A percentile compares a stretch with the other conserved stretches of the same genome.
Evolutionary conservation across 2,329 filamentous ascomycete genomes (phyloP).

Genomic region (Calonectria naviculata): DNA sequence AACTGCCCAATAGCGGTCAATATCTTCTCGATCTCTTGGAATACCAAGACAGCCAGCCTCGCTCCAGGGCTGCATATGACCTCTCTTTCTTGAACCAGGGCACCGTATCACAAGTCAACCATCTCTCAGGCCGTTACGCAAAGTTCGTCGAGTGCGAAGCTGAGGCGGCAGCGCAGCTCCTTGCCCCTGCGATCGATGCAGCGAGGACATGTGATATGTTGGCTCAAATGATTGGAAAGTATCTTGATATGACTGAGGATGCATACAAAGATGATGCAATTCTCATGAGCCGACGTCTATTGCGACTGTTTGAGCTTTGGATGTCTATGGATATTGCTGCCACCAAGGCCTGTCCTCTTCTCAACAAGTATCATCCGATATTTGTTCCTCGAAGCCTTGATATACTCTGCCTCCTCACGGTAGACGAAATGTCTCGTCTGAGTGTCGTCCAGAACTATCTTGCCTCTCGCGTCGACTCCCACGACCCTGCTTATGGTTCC

Average conservation of each 20-base stretch:
- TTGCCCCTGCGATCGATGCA: not conserved
- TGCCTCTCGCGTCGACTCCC: slow-evolving; percentile 26
- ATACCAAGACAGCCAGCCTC: slow-evolving; percentile 9
- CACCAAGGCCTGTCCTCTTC: slow-evolving; percentile 53
- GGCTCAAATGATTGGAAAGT: not conserved
- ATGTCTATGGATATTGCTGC: slow-evolving; percentile 63
- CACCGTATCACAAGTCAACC: slow-evolving; percentile 23
- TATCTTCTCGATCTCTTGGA: slow-evolving; percentile 23
- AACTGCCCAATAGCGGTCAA: slow-evolving; percentile 31
- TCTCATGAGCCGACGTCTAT: slow-evolving; percentile 47
- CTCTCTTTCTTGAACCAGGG: slow-evolving; percentile 4
- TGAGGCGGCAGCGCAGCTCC: not conserved
- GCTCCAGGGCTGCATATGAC: slow-evolving; percentile 22
- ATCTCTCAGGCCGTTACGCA: slow-evolving; percentile 7
- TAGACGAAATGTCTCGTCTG: slow-evolving; percentile 62
- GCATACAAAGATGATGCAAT: slow-evolving; percentile 47
- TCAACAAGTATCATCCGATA: slow-evolving; percentile 62
- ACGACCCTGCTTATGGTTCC: slow-evolving; percentile 40
- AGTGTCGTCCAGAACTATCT: slow-evolving; percentile 39
- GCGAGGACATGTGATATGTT: not conserved
- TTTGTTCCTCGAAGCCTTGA: slow-evolving; percentile 64
- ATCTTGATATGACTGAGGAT: slow-evolving; percentile 14
- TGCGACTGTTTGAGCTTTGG: slow-evolving; percentile 70
- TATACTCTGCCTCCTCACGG: slow-evolving; percentile 61
- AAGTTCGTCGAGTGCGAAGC: slow-evolving; percentile 11